Conservation (phyloP, 1,284 basidiomycete species). For the Psilocybe mexicana region DNA sequence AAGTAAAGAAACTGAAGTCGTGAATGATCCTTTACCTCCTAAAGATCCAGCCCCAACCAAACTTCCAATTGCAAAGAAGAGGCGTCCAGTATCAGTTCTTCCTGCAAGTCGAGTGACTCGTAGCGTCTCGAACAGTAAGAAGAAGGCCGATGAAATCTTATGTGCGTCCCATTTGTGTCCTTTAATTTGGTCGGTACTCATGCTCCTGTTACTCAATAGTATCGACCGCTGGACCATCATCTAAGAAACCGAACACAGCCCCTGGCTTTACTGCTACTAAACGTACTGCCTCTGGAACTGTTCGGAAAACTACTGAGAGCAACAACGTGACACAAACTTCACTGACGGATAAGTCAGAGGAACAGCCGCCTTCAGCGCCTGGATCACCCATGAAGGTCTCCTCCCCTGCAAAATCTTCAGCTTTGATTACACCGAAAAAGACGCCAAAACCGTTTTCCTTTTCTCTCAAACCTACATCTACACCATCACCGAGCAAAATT, state of each 20-base stretch:
- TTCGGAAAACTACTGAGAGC: conserved; percentile 7
- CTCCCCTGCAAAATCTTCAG: conserved; percentile 11
- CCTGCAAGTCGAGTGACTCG: conserved; percentile 32
- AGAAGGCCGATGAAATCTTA: conserved; percentile 14
- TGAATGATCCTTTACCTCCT: conserved; percentile 3
- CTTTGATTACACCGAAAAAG: conserved; percentile 7
- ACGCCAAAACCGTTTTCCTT: conserved; percentile 19
- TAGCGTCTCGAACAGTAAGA: conserved; percentile 29
- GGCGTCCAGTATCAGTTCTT: conserved; percentile 20
- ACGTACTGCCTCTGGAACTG: conserved; percentile 10
- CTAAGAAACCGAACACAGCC: conserved; percentile 2
- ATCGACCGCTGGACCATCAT: not conserved
- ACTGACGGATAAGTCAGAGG: not conserved
- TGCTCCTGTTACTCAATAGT: not conserved
- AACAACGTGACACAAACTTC: not conserved
- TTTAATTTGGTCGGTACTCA: not conserved
- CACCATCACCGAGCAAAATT: conserved; percentile 38
- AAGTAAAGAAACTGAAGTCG: not conserved
- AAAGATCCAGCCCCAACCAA: conserved; percentile 13
- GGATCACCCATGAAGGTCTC: conserved; percentile 35
- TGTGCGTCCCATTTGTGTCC: conserved; percentile 13
- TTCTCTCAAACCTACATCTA: conserved; percentile 22
- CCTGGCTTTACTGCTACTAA: conserved; percentile 8
- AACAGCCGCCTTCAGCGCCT: conserved; percentile 17
- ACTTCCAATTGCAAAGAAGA: conserved; percentile 26